Base-by-base conservation (phyloP, 192 early-diverging fungal genomes). In the Backusella circina region DNA sequence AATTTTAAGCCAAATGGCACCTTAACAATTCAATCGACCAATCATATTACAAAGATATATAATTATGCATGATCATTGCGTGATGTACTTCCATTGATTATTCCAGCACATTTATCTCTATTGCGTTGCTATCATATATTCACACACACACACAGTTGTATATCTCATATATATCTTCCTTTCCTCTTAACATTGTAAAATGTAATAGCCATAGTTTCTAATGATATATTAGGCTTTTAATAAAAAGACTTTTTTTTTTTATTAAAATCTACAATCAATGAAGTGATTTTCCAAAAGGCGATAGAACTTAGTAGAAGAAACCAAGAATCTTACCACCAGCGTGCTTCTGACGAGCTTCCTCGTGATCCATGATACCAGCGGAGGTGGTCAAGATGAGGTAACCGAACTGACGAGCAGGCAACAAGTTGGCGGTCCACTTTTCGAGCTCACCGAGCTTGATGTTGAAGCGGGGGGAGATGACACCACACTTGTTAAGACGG, bases 331-430 rank as follows among this genome's bases (percentile, higher is more conserved):
- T 98, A 79, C 98, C 98, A 92, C 96, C 98, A 84, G 93, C 88
- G 85, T 96, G 95, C 89, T 95, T 96, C 75, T 93, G 88, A 92
- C 98, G 93, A 73, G 96, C 96, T 89, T 98, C 96, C 83, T 95
- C 94, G 89, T 99, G 98, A 89, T 99, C 98, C 94, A 99, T 99
- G 88, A 99, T 98, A 87, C 98, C 98, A 77, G 93, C 90, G 51
- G 94, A 94, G 84, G 96, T 95, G 87, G 96, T 96, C 79, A 94
- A 83, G 82, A 92, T 93, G 61, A 99, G 89, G 90, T 88, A 95
- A 84, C 97, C 96, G 89, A 99, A 98, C 87, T 98, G 97, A 92
- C 97, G 96, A 73, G 97, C 96, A 74, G 96, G 97, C 75, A 99
- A 90, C 82, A 99, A 91, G 89, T 97, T 93, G 87, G 91, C 90